Percentiles rank a stretch among this genome's conserved stretches.
phyloP scores from a whole-genome alignment of 1,284 basidiomycete genomes.

The Megacollybia platyphylla region DNA sequence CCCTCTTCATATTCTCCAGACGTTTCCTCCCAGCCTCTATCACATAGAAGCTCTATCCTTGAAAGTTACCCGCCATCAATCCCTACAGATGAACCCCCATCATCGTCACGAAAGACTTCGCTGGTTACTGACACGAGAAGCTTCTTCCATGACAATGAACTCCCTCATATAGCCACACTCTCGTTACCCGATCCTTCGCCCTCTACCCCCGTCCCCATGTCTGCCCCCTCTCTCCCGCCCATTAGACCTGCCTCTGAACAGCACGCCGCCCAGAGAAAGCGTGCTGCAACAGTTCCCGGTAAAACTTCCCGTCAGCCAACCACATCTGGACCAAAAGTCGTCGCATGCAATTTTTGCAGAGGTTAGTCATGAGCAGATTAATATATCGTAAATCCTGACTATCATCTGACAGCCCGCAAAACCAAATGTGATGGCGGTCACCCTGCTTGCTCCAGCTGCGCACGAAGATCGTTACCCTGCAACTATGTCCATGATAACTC shows the following conservation, averaged over 20 bases:
- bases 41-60: conserved; percentile 49
- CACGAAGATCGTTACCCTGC: conserved; percentile 57
- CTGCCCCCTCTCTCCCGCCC: conserved; percentile 45
- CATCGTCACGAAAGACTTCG: conserved; percentile 15
- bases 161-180: conserved; percentile 60
- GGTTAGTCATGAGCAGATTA: conserved; percentile 29
- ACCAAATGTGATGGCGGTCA: conserved; percentile 74
- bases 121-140: conserved; percentile 19
- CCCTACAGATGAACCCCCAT: conserved; percentile 11
- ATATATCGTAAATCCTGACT: conserved; percentile 5
- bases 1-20: conserved; percentile 51
- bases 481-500: conserved; percentile 62
- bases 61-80: conserved; percentile 18
- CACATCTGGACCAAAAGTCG: conserved; percentile 67
- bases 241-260: conserved; percentile 50
- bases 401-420: conserved; percentile 48
- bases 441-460: conserved; percentile 67
- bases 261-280: conserved; percentile 47
- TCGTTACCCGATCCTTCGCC: conserved; percentile 42
- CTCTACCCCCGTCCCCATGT: conserved; percentile 34
- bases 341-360: conserved; percentile 74
- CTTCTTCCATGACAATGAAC: conserved; percentile 45
- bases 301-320: conserved; percentile 43
- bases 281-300: conserved; percentile 55
- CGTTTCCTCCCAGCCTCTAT: conserved; percentile 39